Percentiles rank a stretch among this genome's conserved stretches.
phyloP scores from a whole-genome alignment of 495 filamentous ascomycete species.

The Rostrohypoxylon terebratum region DNA sequence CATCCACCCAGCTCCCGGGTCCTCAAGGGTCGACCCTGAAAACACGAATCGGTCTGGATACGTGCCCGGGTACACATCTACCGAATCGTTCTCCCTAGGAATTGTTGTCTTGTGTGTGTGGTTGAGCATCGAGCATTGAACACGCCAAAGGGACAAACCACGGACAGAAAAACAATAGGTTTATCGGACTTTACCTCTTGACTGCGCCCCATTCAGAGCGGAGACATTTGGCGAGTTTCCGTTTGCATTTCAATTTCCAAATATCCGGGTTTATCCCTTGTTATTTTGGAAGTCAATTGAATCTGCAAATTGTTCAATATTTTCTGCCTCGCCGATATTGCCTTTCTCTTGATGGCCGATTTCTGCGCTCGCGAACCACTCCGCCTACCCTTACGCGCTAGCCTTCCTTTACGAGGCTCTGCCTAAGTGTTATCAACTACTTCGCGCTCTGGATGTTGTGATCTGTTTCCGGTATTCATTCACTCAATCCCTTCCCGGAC shows the following conservation, averaged over 20 bases:
- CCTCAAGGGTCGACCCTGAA: conserved; percentile 4
- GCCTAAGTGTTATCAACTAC: conserved; percentile 9
- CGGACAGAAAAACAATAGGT: conserved; percentile 14
- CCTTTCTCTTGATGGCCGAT: conserved; percentile 36
- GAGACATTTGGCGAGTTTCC: conserved; percentile 21
- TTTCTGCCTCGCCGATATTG: conserved; percentile 22
- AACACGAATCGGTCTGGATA: conserved; percentile 28
- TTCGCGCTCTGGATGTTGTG: conserved; percentile 9
- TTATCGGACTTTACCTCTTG: conserved; percentile 20
- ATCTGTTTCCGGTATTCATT: conserved; percentile 7
- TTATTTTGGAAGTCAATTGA: conserved; percentile 24
- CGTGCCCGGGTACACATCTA: neutral
- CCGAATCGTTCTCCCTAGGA: conserved; percentile 1
- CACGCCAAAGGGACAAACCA: conserved; percentile 21
- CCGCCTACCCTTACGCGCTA: conserved; percentile 14
- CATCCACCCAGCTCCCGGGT: neutral
- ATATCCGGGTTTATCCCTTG: conserved; percentile 10
- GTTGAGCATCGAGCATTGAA: conserved; percentile 9
- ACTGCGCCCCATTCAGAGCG: conserved; percentile 37
- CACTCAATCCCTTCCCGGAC: conserved; percentile 3
- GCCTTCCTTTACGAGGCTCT: conserved; percentile 30
- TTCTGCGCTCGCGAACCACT: conserved; percentile 21
- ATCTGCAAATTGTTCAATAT: neutral
- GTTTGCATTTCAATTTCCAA: neutral
- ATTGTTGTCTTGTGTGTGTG: conserved; percentile 13